Evolutionary conservation across 2,329 filamentous ascomycete genomes (phyloP).

Genomic region (Colletotrichum tanaceti): DNA sequence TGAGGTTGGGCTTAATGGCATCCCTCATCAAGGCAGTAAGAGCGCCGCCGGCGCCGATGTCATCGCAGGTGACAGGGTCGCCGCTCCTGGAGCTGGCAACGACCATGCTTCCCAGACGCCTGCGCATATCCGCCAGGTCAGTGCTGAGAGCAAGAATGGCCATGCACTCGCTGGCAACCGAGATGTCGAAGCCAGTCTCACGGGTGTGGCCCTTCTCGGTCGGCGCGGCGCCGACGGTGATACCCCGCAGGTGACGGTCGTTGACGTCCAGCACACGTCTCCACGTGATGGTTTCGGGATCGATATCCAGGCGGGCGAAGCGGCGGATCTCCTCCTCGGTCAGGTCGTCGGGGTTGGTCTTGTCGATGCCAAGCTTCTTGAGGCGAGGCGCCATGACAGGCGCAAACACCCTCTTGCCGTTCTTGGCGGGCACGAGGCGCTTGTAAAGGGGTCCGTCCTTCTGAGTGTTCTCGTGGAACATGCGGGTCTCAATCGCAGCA

Average conservation of each 20-base stretch:
- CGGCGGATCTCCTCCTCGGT: constrained; percentile 88
- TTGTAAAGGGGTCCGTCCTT: constrained; percentile 90
- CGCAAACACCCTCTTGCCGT: constrained; percentile 86
- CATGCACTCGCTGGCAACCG: constrained; percentile 98
- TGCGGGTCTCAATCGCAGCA: constrained; percentile 95
- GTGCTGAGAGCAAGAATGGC: constrained; percentile 95
- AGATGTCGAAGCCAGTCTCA: constrained; percentile 96
- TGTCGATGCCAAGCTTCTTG: constrained; percentile 95
- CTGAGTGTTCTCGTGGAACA: constrained; percentile 97
- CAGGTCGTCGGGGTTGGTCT: constrained; percentile 91
- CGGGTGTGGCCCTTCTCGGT: constrained; percentile 92
- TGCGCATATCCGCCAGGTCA: constrained; percentile 86
- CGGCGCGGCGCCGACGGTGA: constrained; percentile 87
- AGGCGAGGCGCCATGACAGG: constrained; percentile 93
- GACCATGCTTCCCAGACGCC: constrained; percentile 95
- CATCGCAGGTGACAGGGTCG: constrained; percentile 94
- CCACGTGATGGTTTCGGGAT: constrained; percentile 98
- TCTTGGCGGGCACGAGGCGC: constrained; percentile 88
- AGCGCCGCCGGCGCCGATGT: constrained; percentile 91
- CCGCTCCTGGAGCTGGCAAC: constrained; percentile 87
- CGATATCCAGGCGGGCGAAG: constrained; percentile 96
- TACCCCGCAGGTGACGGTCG: constrained; percentile 89
- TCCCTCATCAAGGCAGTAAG: constrained; percentile 96
- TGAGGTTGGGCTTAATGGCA: constrained; percentile 98
- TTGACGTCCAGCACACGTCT: constrained; percentile 96